These are phyloP conservation scores for Neurospora sp. DNA, from an alignment of 495 filamentous ascomycete species.

Conservation along the genomic window DNA sequence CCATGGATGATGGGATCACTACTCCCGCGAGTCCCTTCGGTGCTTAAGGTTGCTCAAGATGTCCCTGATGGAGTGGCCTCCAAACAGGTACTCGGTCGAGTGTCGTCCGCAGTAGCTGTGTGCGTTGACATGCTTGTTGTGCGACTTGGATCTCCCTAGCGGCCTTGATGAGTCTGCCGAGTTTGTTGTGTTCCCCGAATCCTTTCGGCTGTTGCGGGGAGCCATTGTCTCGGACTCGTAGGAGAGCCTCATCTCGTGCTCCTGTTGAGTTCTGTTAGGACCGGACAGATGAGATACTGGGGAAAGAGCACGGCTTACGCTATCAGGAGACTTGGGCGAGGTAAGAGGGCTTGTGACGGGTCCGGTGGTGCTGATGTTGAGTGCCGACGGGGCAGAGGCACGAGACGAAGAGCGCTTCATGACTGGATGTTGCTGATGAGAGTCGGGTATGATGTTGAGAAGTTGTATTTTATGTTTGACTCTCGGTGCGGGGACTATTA, in stretches of 20 bases:
- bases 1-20: not conserved
- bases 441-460: not conserved
- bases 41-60: conserved; percentile 16
- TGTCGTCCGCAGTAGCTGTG: conserved; percentile 28
- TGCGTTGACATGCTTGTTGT: conserved; percentile 18
- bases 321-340: conserved; percentile 1
- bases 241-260: conserved; percentile 3
- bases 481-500: not conserved
- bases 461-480: not conserved
- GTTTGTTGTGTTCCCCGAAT: conserved; percentile 1
- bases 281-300: not conserved
- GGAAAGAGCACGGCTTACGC: not conserved
- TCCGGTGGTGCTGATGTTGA: not conserved
- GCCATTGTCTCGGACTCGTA: conserved; percentile 5
- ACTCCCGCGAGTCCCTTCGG: not conserved
- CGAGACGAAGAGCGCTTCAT: conserved; percentile 2
- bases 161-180: not conserved
- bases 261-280: not conserved
- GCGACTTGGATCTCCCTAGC: not conserved
- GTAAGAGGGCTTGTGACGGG: not conserved
- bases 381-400: conserved; percentile 1
- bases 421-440: not conserved
- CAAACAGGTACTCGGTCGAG: conserved; percentile 23
- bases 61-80: conserved; percentile 16
- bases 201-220: conserved; percentile 5